Evolutionary conservation across 352 stramenopile genomes (phyloP), one percentile per base, ranked within the genome.

Genomic region (Globisporangium abappressorium): DNA sequence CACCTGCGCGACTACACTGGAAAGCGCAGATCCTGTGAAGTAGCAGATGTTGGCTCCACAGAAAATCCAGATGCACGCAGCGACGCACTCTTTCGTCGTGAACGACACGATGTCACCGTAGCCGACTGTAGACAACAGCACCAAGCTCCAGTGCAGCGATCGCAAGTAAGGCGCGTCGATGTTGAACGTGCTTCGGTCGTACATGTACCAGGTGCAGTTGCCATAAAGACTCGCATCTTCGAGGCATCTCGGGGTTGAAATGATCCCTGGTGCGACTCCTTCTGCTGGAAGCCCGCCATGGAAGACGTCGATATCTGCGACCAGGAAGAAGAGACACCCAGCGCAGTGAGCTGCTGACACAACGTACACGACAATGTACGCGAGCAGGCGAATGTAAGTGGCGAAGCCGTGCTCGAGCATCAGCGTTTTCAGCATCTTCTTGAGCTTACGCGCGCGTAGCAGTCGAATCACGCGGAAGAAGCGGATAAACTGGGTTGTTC

Each of bases 131-230:
- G 84, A 92, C 7, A 89, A 64, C n/a, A 92, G 49, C 14, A 92
- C 84, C 28, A 92, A 72, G 47, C 84, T 92, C 84, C 84, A 92
- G 43, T 91, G 71, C 36, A 91, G 71, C 3, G 84, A 87, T 0
- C 84, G 76, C 38, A 91, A 47, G 57, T 87, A 91, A 24, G 79
- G 82, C 4, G 82, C 75, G 47, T 92, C 76, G 24, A 91, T 79
- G 47, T 83, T 73, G 55, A 84, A 92, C 2, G 62, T 79, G 60
- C 79, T 91, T 24, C 73, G 79, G 33, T 92, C 84, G 61, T 85
- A 87, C 62, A 91, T 83, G 46, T 88, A 91, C 84, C 84, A 92
- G 2, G 82, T 89, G 36, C 84, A 92, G 60, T 92, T 92, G 9
- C 75, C 77, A 22, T 74, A 80, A 3, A 76, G 12, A 36, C 69